These are phyloP conservation scores for Nicotiana attenuata DNA, from an alignment of 257 asterid genomes.

Conservation along the genomic window DNA sequence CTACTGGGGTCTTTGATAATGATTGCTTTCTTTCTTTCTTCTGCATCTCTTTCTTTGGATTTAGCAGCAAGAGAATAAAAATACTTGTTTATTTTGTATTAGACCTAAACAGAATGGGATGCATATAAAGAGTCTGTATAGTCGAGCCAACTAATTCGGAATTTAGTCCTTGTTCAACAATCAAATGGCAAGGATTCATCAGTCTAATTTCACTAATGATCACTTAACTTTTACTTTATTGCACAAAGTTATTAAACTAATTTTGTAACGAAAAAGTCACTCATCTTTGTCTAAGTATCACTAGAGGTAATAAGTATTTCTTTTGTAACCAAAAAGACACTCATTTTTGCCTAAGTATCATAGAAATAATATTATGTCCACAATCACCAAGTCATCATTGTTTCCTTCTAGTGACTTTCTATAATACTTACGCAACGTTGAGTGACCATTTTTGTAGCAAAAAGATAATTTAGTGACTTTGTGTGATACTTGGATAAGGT, in stretches of 20 bases:
- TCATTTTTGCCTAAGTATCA: not conserved
- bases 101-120: not conserved
- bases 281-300: not conserved
- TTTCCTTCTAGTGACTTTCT: not conserved
- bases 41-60: not conserved
- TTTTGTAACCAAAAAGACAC: not conserved
- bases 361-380: not conserved
- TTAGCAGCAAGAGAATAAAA: not conserved
- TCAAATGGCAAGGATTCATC: not conserved
- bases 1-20: not conserved
- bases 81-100: not conserved
- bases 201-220: too few relatives aligned
- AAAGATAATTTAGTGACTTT: not conserved
- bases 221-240: too few relatives aligned
- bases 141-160: not conserved
- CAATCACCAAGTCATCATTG: not conserved
- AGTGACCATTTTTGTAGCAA: not conserved
- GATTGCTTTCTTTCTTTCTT: not conserved
- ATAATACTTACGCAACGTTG: not conserved
- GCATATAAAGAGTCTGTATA: not conserved
- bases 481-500: not conserved
- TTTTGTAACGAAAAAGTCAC: not conserved
- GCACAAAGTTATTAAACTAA: not conserved
- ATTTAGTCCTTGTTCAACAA: not conserved
- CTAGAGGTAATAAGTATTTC: not conserved